Evolutionary conservation across 257 asterid species (phyloP), one percentile per base, ranked within the genome.

Genomic region (Lithospermum erythrorhizon): DNA sequence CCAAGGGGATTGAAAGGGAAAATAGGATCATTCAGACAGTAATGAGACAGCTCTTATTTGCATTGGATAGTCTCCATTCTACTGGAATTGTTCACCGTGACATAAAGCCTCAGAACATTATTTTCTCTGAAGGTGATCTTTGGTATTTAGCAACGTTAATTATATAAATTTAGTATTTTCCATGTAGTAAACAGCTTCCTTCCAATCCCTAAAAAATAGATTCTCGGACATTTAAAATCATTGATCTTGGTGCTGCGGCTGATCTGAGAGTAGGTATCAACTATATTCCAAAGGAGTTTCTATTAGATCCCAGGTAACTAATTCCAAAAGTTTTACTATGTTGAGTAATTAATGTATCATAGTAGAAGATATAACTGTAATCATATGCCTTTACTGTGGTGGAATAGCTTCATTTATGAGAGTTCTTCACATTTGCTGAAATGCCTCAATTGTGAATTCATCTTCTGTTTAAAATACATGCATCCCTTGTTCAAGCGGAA

Each of bases 191-290:
- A 37, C 52, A 41, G 57, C 66, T 61, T 7, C 35, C 21, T 65
- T 21, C 41, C 70, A 23, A n/a, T 59, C 14, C 54, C 72, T 67
- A 37, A 62, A n/a, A 51, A 62, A 63, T 85, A 93, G 97, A 70
- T 69, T 83, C 99, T 32, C 90, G 91, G 59, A 69, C 89, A 7
- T 93, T 89, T 81, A 89, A 93, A 71, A 93, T 93, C 65, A 93
- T 86, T 60, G 97, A 89, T 79, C 97, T 89, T 68, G 97, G 99
- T 68, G 99, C 97, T 6, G 97, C 97, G 58, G 76, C 99, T 17
- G 99, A 89, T 84, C 73, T 93, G 73, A 85, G 99, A 77, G 97
- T 93, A 41, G 99, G 99, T 65, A 93, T 93, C 73, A 93, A 89
- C 73, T 93, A 93, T 71, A 82, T 93, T 57, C 99, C 99, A 41